Evolutionary conservation across 768 basidiomycete genomes (phyloP).

Genomic region (Leccinum obscurum): DNA sequence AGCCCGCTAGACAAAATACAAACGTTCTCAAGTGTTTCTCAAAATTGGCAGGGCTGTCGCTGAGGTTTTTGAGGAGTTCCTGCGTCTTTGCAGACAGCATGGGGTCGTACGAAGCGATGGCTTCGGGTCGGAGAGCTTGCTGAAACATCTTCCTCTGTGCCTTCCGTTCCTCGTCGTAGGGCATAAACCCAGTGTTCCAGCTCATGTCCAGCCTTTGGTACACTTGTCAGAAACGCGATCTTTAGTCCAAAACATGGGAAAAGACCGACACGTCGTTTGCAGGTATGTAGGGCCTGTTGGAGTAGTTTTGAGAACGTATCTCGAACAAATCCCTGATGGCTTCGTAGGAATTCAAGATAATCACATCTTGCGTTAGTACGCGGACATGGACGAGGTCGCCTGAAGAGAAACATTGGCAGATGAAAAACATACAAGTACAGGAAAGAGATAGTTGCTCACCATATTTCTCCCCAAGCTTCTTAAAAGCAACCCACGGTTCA

Average conservation of each 20-base stretch:
- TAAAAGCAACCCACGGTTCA: constrained; percentile 2
- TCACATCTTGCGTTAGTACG: constrained; percentile 10
- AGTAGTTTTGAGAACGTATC: constrained; percentile 9
- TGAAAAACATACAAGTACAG: not conserved
- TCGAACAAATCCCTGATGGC: constrained; percentile 7
- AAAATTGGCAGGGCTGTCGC: constrained; percentile 2
- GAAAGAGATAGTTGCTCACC: not conserved
- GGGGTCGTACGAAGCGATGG: not conserved
- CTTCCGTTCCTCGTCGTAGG: constrained; percentile 9
- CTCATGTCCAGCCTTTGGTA: constrained; percentile 5
- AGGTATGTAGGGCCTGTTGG: constrained; percentile 7
- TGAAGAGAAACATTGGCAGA: not conserved
- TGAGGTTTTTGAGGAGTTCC: constrained; percentile 5
- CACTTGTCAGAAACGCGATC: not conserved
- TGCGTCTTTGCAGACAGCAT: constrained; percentile 5
- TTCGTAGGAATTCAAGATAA: constrained; percentile 13
- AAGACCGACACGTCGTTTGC: constrained; percentile 2
- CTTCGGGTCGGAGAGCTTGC: constrained; percentile 7
- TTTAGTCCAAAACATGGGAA: not conserved
- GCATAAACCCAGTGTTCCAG: constrained; percentile 8
- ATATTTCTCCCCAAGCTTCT: constrained; percentile 8
- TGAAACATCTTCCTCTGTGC: constrained; percentile 2
- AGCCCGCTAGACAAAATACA: not conserved
- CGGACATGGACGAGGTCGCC: constrained; percentile 11
- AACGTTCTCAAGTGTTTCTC: constrained; percentile 13